Evolutionary conservation across 768 basidiomycete species (phyloP).

Genomic region (Russula lepida): DNA sequence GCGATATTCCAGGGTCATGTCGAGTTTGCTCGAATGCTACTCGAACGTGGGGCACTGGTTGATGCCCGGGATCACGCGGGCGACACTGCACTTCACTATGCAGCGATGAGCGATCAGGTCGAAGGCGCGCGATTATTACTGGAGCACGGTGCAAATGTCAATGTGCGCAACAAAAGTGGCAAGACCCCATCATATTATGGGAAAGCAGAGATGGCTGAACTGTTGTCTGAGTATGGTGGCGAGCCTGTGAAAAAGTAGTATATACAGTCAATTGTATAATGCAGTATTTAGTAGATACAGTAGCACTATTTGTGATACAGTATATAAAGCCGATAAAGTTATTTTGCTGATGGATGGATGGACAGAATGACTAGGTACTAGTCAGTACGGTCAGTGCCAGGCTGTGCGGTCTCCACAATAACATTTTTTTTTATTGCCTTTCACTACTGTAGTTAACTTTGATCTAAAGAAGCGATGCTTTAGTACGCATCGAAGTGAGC

Average conservation of each 20-base stretch:
- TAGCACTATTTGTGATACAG: too few species aligned
- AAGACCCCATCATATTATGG: neutral
- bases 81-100: neutral
- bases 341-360: too few species aligned
- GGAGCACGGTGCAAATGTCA: neutral
- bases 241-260: neutral
- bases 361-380: too few species aligned
- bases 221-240: neutral
- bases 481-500: too few species aligned
- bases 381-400: too few species aligned
- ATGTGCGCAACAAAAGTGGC: neutral
- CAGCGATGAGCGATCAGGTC: neutral
- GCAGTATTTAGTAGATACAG: neutral
- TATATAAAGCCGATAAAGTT: too few species aligned
- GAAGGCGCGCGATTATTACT: neutral
- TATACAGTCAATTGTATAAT: neutral
- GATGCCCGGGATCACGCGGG: accelerated
- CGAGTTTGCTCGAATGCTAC: neutral
- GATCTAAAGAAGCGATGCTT: too few species aligned
- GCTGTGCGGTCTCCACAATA: too few species aligned
- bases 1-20: neutral
- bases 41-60: neutral
- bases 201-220: neutral
- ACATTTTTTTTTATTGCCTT: too few species aligned
- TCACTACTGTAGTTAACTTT: too few species aligned